Base-by-base conservation (phyloP, 2,329 filamentous ascomycete genomes). In the Intubia oerlemansii region DNA sequence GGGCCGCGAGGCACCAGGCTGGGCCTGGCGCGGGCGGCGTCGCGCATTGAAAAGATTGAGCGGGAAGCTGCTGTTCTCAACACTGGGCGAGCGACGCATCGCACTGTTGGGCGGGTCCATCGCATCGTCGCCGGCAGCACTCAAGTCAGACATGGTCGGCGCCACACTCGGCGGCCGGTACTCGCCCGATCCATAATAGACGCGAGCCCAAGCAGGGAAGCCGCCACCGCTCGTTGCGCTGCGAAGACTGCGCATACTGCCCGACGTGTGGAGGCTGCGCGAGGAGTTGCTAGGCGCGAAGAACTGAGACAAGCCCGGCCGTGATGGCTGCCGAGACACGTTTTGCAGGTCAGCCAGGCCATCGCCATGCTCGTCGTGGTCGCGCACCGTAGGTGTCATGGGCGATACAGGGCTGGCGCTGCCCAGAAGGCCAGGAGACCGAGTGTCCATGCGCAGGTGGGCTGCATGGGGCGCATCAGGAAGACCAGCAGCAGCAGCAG, bases 111-210 rank as follows among this genome's bases (percentile, higher is more conserved):
- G 52, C 44, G 61, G 54, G 40, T 17, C 60, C 53, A 19, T 11
- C 26, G 25, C 19, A 18, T 31, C 22, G 10, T 32, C 27, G 22
- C 29, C 28, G 3, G 27, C 28, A 5, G 18, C 15, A 17, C 28
- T 25, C 4, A 35, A 12, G 2, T 37, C 33, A 1, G 60, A 62
- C 31, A 49, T 41, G 36, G 58, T 51, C 7, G 57, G 57, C 1
- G 56, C 53, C 7, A 51, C 45, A 20, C 55, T 52, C 27, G 75
- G 46, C 32, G 51, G 66, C 26, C 51, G 59, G 35, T 56, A 59
- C 45, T 65, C 70, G 28, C 71, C 69, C 30, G 66, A 69, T 20
- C 68, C 66, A 44, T 82, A 82, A 48, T 81, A 82, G 11, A 79
- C 51, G 38, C 59, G 68, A 23, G 63, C 65, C 65, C 65, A 70